Percentiles rank a stretch among this genome's conserved stretches.
These are phyloP conservation scores for Escallonia rubra DNA, from an alignment of 129 eudicot species.

Conservation along the genomic window DNA sequence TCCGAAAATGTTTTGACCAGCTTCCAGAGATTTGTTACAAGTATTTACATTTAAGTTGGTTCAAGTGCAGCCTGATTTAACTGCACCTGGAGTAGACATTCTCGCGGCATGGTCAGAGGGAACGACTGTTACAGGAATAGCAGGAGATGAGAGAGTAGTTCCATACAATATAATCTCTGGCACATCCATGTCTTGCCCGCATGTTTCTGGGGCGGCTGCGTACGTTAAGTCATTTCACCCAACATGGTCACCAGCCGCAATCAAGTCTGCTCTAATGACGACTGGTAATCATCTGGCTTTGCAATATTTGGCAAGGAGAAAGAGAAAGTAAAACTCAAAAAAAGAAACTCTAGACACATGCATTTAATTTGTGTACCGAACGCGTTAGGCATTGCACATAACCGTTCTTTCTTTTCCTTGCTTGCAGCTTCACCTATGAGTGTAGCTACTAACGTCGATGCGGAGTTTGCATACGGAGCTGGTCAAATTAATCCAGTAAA, in stretches of 20 bases:
- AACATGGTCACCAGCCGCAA: conserved; percentile 18
- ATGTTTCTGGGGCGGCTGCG: conserved; percentile 14
- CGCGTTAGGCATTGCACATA: no score
- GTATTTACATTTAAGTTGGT: no score
- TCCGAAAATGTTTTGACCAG: no score
- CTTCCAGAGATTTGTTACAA: no score
- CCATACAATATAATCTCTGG: conserved; percentile 13
- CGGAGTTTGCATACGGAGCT: conserved; percentile 32
- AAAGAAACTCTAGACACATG: no score
- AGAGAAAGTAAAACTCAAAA: no score
- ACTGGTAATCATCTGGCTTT: conserved; percentile 7
- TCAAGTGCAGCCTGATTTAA: conserved; percentile 15
- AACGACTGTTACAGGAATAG: conserved; percentile 2
- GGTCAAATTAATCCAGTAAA: conserved; percentile 25
- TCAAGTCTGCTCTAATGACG: conserved; percentile 31
- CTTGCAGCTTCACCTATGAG: conserved; percentile 19
- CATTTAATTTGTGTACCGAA: no score
- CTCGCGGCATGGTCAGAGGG: conserved; percentile 16
- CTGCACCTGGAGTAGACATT: conserved; percentile 23
- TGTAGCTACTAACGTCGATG: conserved; percentile 11
- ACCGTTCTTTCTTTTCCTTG: not conserved
- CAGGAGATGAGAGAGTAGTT: conserved; percentile 9
- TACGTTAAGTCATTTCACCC: conserved; percentile 22
- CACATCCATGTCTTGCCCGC: conserved; percentile 31
- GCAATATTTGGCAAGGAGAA: no score